Evolutionary conservation across 2,329 filamentous ascomycete species (phyloP).

Genomic region (Samsoniella hepiali): DNA sequence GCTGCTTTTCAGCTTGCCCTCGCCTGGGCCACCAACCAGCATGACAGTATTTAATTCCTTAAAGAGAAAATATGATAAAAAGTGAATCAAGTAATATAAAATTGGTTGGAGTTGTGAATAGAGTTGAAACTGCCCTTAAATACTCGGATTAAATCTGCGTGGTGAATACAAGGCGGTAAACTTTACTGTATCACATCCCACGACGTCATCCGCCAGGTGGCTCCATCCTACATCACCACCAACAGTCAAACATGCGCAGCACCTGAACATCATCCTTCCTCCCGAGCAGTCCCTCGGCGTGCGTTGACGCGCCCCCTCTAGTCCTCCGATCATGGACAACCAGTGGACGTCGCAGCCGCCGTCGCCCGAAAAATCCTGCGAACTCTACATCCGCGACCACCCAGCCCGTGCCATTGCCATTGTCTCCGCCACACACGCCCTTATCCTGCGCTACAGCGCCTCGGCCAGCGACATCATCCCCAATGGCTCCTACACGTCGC

Average conservation of each 20-base stretch:
- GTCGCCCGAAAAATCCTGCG: constrained; percentile 61
- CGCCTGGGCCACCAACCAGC: too few species aligned
- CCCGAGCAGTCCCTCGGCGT: constrained; percentile 3
- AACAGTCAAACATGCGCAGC: constrained; percentile 1
- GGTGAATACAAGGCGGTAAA: background rate
- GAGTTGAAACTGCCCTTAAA: background rate
- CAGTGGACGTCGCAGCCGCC: constrained; percentile 47
- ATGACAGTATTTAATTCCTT: background rate
- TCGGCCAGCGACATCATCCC: constrained; percentile 57
- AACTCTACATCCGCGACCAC: constrained; percentile 80
- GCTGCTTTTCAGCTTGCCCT: background rate
- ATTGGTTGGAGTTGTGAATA: too few species aligned
- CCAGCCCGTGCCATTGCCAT: constrained; percentile 86
- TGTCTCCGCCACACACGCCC: constrained; percentile 71
- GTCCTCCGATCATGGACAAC: constrained; percentile 45
- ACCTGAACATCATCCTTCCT: background rate
- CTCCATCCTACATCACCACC: constrained; percentile 5
- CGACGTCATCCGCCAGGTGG: constrained; percentile 13
- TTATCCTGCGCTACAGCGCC: constrained; percentile 79
- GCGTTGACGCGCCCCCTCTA: constrained; percentile 2
- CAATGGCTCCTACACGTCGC: constrained; percentile 57
- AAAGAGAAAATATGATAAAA: background rate
- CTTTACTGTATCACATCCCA: background rate
- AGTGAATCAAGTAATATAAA: background rate
- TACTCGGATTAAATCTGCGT: background rate